Conservation (phyloP, 2,329 filamentous ascomycete species). For the Trichoderma atrobrunneum region DNA sequence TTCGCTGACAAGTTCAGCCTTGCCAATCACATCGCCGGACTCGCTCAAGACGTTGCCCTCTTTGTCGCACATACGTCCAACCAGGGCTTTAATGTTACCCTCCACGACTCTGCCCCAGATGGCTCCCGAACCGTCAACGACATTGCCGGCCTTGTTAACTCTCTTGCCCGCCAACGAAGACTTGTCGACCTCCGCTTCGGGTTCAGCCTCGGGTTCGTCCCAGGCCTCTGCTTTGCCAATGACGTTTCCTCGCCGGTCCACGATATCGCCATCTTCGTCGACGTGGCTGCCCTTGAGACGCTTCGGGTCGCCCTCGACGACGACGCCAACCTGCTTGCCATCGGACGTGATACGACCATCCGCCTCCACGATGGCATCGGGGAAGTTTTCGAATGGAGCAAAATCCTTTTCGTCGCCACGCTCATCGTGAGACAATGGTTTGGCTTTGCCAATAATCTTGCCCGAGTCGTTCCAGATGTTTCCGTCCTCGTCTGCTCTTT, state of each 20-base stretch:
- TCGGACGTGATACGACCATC: conserved; percentile 52
- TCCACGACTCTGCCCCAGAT: conserved; percentile 66
- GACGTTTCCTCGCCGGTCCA: conserved; percentile 65
- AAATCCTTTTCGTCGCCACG: conserved; percentile 46
- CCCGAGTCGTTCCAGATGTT: conserved; percentile 70
- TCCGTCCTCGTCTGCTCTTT: conserved; percentile 62
- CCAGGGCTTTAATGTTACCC: conserved; percentile 60
- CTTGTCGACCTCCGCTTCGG: conserved; percentile 56
- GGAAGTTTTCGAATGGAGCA: conserved; percentile 58
- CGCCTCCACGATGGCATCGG: conserved; percentile 50
- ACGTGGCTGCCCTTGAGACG: conserved; percentile 63
- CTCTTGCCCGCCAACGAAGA: conserved; percentile 66
- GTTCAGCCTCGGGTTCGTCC: conserved; percentile 49
- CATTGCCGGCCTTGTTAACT: conserved; percentile 67
- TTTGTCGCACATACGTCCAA: conserved; percentile 69
- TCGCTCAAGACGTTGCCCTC: conserved; percentile 71
- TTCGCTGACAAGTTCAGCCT: conserved; percentile 65
- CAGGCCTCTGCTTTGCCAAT: conserved; percentile 67
- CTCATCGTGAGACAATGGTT: conserved; percentile 55
- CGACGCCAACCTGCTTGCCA: conserved; percentile 55
- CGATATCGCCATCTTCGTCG: conserved; percentile 66
- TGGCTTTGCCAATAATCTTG: conserved; percentile 64
- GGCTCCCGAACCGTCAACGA: conserved; percentile 52
- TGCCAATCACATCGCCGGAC: conserved; percentile 67
- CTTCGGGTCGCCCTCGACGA: conserved; percentile 63